Conservation (phyloP, 768 basidiomycete species). For the Macrocybe gigantea region DNA sequence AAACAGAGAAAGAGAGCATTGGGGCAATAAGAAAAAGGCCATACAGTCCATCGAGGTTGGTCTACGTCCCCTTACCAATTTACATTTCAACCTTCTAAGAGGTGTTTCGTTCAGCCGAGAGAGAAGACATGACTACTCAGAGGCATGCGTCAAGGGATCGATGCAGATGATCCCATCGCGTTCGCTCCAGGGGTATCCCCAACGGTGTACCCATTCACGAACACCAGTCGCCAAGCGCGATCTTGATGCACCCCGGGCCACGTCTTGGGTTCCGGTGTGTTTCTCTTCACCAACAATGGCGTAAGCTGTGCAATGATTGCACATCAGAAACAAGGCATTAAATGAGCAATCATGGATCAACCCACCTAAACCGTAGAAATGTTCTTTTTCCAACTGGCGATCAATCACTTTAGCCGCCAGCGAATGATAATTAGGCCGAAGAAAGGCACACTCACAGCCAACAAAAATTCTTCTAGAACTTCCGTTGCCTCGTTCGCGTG, state of each 20-base stretch:
- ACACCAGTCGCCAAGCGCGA: slow-evolving; percentile 81
- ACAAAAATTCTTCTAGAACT: slow-evolving; percentile 82
- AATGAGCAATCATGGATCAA: slow-evolving; percentile 3
- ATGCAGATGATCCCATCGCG: slow-evolving; percentile 87
- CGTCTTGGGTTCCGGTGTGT: slow-evolving; percentile 90
- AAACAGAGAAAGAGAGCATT: too few relatives aligned
- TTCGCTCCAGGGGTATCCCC: slow-evolving; percentile 96
- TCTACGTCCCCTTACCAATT: slow-evolving; percentile 11
- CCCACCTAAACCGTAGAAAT: slow-evolving; percentile 81
- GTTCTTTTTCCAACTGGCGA: slow-evolving; percentile 75
- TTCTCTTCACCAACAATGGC: slow-evolving; percentile 94
- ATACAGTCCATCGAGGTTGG: slow-evolving; percentile 9
- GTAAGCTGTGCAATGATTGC: slow-evolving; percentile 50
- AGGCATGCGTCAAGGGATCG: slow-evolving; percentile 73
- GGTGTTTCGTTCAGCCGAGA: too few relatives aligned
- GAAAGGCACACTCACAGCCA: slow-evolving; percentile 56
- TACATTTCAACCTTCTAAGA: slow-evolving; percentile 8
- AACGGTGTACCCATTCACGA: slow-evolving; percentile 86
- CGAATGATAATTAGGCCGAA: background rate
- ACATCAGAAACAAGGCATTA: background rate
- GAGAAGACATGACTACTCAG: slow-evolving; percentile 22
- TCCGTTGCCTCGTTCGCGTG: slow-evolving; percentile 93
- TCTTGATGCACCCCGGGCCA: slow-evolving; percentile 74
- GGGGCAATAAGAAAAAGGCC: slow-evolving; percentile 4
- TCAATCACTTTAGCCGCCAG: background rate